Conservation (phyloP, 352 stramenopile species). For the Pythium phragmiticola region DNA sequence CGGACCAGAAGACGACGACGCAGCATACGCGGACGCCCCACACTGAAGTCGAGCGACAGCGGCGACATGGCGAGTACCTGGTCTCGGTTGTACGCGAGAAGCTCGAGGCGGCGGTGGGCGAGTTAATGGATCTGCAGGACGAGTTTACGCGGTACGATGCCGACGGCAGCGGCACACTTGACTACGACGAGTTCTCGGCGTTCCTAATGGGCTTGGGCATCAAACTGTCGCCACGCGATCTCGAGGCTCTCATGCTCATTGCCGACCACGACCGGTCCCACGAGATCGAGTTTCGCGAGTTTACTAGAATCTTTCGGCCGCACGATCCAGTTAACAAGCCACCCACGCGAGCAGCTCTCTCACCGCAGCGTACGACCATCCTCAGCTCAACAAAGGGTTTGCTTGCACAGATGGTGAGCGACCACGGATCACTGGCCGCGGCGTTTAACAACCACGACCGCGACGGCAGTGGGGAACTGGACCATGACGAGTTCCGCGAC, state of each 20-base stretch:
- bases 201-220: slow-evolving; percentile 56
- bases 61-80: slow-evolving; percentile 20
- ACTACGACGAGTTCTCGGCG: slow-evolving; percentile 62
- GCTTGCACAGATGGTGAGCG: slow-evolving; percentile 30
- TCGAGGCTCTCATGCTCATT: slow-evolving; percentile 36
- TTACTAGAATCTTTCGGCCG: slow-evolving; percentile 30
- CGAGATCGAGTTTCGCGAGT: slow-evolving; percentile 49
- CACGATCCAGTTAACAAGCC: neutral
- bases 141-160: slow-evolving; percentile 57
- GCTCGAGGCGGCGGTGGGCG: neutral
- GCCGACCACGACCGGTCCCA: slow-evolving; percentile 48
- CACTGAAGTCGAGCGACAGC: slow-evolving; percentile 9
- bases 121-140: slow-evolving; percentile 30
- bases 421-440: slow-evolving; percentile 37
- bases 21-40: neutral
- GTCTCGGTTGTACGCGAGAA: slow-evolving; percentile 21
- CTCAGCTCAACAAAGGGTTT: slow-evolving; percentile 2
- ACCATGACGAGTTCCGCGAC: slow-evolving; percentile 46
- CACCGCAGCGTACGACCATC: neutral
- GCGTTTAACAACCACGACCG: slow-evolving; percentile 38
- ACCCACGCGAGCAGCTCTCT: neutral
- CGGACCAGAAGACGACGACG: slow-evolving; percentile 7
- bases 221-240: slow-evolving; percentile 45
- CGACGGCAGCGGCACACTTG: slow-evolving; percentile 44
- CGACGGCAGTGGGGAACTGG: slow-evolving; percentile 43